These are phyloP conservation scores for Nicotiana tomentosiformis DNA, from an alignment of 257 asterid species.

Conservation along the genomic window DNA sequence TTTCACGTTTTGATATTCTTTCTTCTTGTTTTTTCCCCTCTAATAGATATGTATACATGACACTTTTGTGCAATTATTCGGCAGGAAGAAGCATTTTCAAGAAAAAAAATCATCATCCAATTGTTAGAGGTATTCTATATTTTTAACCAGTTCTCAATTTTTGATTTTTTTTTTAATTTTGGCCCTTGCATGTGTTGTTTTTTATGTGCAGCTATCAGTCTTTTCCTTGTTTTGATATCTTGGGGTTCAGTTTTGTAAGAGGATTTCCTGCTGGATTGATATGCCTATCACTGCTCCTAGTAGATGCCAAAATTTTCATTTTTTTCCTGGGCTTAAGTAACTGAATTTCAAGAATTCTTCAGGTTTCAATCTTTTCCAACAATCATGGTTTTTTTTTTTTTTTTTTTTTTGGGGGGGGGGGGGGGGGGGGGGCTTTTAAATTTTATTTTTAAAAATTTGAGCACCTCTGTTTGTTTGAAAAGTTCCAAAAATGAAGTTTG, in stretches of 20 bases:
- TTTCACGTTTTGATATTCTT: not conserved
- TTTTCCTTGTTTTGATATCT: not conserved
- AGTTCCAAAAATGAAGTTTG: too few species aligned
- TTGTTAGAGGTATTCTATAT: slow-evolving; percentile 7
- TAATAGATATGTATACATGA: not conserved
- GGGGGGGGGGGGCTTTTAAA: too few species aligned
- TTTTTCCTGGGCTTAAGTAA: not conserved
- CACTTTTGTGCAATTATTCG: slow-evolving; percentile 8
- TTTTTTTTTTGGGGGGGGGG: too few species aligned
- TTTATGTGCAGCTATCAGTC: not conserved
- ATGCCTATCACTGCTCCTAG: not conserved
- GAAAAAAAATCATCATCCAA: not conserved
- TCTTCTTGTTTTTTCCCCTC: not conserved
- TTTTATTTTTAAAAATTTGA: too few species aligned
- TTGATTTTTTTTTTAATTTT: not conserved
- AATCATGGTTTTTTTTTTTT: too few species aligned
- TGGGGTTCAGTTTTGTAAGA: not conserved
- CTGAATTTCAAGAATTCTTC: not conserved
- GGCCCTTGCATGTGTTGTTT: not conserved
- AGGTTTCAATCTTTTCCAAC: not conserved
- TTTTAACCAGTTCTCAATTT: not conserved
- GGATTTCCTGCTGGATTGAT: not conserved
- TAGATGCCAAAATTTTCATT: not conserved
- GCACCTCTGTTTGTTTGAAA: too few species aligned
- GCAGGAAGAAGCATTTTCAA: not conserved